phyloP scores from a whole-genome alignment of 306 rosid genomes.

The Inga laurina region DNA sequence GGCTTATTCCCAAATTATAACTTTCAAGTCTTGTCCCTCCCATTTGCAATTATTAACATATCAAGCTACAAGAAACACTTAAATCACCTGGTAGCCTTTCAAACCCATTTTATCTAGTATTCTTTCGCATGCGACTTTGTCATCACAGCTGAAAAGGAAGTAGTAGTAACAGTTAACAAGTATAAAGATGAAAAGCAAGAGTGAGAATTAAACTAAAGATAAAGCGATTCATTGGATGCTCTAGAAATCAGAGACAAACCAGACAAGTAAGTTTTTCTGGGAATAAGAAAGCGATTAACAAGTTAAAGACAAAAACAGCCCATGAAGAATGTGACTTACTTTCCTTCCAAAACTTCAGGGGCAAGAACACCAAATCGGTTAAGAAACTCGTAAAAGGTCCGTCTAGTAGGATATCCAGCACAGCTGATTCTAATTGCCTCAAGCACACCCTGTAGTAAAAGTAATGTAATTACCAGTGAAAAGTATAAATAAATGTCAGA shows the following conservation, averaged over 20 bases:
- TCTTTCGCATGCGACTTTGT: constrained; percentile 88
- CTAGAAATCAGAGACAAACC: constrained; percentile 17
- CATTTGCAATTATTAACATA: constrained; percentile 28
- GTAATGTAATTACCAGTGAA: constrained; percentile 32
- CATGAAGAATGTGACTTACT: constrained; percentile 55
- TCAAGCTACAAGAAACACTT: constrained; percentile 29
- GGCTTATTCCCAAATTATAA: constrained; percentile 25
- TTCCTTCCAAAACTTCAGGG: constrained; percentile 95
- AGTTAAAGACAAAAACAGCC: constrained; percentile 20
- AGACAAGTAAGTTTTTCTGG: constrained; percentile 1
- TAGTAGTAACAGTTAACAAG: constrained; percentile 24
- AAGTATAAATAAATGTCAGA: constrained; percentile 17
- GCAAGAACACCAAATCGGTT: constrained; percentile 97
- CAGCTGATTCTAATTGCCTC: constrained; percentile 99
- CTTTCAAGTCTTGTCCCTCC: constrained; percentile 23
- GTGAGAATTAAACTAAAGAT: constrained; percentile 13
- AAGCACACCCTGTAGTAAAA: constrained; percentile 87
- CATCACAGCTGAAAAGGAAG: constrained; percentile 77
- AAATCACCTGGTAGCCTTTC: constrained; percentile 95
- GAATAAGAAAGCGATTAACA: constrained; percentile 9
- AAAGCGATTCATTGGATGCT: constrained; percentile 12
- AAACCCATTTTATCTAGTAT: constrained; percentile 88
- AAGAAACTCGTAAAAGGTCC: constrained; percentile 96
- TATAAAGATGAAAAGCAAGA: constrained; percentile 21
- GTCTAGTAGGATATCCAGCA: constrained; percentile 99